Base-by-base conservation (phyloP, 495 filamentous ascomycete genomes). In the Penicillium psychrofluorescens region DNA sequence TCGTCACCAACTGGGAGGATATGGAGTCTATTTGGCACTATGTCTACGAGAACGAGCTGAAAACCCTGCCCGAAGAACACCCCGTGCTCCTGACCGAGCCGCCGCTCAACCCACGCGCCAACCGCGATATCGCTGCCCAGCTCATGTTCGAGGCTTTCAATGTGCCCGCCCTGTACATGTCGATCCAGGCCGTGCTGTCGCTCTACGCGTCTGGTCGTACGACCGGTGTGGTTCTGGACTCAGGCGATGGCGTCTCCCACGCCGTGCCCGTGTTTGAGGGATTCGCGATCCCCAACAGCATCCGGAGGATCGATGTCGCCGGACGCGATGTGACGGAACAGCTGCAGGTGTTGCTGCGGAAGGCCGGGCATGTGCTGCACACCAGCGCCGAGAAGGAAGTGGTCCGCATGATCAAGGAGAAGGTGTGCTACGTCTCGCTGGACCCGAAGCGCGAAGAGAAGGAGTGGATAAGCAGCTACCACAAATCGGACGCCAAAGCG, bases 81-180 rank as follows among this genome's bases (percentile, higher is more conserved):
- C 92, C 92, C 14, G 91, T 97, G 44, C 80, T 99, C 40, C 78
- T 99, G 49, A 99, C 92, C 49, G 92, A 99, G 70, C 88, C 92
- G 15, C 92, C 92, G 12, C 79, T 99, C 50, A 99, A 99, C 68
- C 92, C 92, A 5, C 83, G 91, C 60, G 80, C 84, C 57, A 97
- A 99, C 67, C 86, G 94, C 50, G 94, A 99, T 61, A 95, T 84
- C 38, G 92, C 94, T 39, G 92, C 92, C 14, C 94, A 99, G 62
- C 90, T 97, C 48, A 83, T 99, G 49, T 99, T 99, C 68, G 92
- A 99, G 69, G 95, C 90, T 16, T 97, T 97, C 76, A 99, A 97
- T 58, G 90, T 96, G 2, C 92, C 92, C 3, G 94, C 92, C 0
- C 73, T 99, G 35, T 95, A 95, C 71, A 92, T 86, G 14, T 95